Evolutionary conservation across 495 filamentous ascomycete species (phyloP), one percentile per base, ranked within the genome.

Genomic region (Amniculicola lignicola): DNA sequence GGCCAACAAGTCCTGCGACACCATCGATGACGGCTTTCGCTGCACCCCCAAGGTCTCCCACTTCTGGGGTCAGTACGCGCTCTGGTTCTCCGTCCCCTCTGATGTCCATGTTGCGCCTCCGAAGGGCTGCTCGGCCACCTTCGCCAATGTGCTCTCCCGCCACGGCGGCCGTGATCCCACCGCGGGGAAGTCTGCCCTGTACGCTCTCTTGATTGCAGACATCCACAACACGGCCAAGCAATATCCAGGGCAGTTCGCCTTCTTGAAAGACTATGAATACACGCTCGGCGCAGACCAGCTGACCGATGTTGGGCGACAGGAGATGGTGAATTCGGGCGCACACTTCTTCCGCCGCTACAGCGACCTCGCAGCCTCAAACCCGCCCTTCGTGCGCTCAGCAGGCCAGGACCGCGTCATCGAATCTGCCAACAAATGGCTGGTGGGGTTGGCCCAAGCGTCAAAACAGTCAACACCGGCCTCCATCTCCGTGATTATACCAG

Each of bases 101-200:
- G 67, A 79, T 5, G 76, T 89, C 36, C 72, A 79, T 3, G 54
- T 75, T 1, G 67, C 72, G 0, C 62, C 86, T 3, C 89, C 89
- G 1, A 31, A 72, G 2, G 71, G 72, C 22, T 95, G 90, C 73
- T 68, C 79, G 39, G 66, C 92, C 54, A 89, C 82, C 29, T 91
- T 93, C 66, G 89, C 78, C 9, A 87, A 91, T 60, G 69, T 90
- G 14, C 77, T 95, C 48, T 87, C 86, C 7, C 80, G 90, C 12
- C 90, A 95, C 69, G 90, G 89, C n/a, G 88, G 87, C 12, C 78
- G 90, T 53, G 84, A 85, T 65, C 90, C 90, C 9, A 93, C 89
- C 0, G 55, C 66, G 2, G 69, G 70, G 31, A 91, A 89, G 72
- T 75, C 54, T 15, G 52, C 52, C 14, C 18, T 28, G n/a, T 67